Conservation (phyloP, 306 rosid genomes). For the Benincasa hispida region DNA sequence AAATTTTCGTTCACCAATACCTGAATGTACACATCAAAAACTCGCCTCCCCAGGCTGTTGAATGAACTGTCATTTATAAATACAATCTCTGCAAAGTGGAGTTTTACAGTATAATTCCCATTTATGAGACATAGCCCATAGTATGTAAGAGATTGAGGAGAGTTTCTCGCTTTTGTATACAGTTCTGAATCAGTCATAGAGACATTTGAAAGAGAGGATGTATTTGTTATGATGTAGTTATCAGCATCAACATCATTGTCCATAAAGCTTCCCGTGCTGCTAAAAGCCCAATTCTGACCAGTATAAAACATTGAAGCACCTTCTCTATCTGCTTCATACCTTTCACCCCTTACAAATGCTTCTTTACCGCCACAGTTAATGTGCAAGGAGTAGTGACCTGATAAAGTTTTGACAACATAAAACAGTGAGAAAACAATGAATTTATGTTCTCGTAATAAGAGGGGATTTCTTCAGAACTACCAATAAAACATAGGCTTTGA, state of each 20-base stretch:
- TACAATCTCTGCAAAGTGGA: slow-evolving; percentile 89
- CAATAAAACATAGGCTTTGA: neutral
- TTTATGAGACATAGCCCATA: slow-evolving; percentile 74
- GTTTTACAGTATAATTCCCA: slow-evolving; percentile 64
- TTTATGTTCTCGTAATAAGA: neutral
- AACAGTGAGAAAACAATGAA: neutral
- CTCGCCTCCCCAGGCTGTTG: slow-evolving; percentile 51
- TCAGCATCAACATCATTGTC: slow-evolving; percentile 74
- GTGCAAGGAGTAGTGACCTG: slow-evolving; percentile 50
- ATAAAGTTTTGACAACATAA: neutral
- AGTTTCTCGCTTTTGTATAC: slow-evolving; percentile 60
- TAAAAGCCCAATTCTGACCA: slow-evolving; percentile 62
- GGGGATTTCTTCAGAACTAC: neutral
- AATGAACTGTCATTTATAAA: slow-evolving; percentile 47
- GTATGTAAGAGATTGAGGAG: slow-evolving; percentile 82
- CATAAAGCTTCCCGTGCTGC: slow-evolving; percentile 87
- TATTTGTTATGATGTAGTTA: slow-evolving; percentile 43
- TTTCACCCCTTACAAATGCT: slow-evolving; percentile 24
- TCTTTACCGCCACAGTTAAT: slow-evolving; percentile 86
- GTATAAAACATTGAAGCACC: slow-evolving; percentile 58
- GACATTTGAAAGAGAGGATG: slow-evolving; percentile 41
- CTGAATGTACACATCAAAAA: slow-evolving; percentile 82
- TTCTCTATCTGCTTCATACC: slow-evolving; percentile 58
- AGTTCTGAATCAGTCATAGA: slow-evolving; percentile 29
- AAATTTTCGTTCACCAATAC: slow-evolving; percentile 19